Evolutionary conservation across 2,329 filamentous ascomycete species (phyloP).

Genomic region (Hymenoscyphus linearis): DNA sequence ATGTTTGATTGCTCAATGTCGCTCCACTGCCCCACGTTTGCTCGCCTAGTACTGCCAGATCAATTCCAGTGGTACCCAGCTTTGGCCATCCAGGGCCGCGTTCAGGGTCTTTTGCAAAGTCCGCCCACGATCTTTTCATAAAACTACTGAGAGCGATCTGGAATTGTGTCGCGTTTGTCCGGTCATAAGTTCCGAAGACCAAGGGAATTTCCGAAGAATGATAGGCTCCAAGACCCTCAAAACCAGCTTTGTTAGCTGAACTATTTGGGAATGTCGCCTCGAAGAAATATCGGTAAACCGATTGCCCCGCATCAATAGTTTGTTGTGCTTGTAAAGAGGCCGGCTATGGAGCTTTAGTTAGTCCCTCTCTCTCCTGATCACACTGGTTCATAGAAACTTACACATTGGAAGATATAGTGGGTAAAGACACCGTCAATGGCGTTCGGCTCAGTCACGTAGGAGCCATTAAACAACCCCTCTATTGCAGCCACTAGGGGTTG

Average conservation of each 20-base stretch:
- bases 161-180: constrained; percentile 28
- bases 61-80: neutral
- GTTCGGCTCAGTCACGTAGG: neutral
- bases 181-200: constrained; percentile 32
- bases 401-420: neutral
- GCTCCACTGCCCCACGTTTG: neutral
- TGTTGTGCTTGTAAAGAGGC: neutral
- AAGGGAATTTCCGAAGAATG: constrained; percentile 7
- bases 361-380: neutral
- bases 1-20: neutral
- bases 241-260: neutral
- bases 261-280: constrained; percentile 12
- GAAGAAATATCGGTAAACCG: constrained; percentile 3
- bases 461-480: neutral
- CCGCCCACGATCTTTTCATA: constrained; percentile 25
- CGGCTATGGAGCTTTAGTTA: neutral
- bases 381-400: neutral
- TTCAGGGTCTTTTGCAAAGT: constrained; percentile 8
- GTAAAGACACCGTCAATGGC: neutral
- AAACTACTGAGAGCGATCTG: constrained; percentile 25
- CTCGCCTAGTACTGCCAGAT: neutral
- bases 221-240: constrained; percentile 4
- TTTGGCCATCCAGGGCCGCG: neutral
- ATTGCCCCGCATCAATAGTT: neutral
- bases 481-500: neutral